These are phyloP conservation scores for Herpetomonas samuelpessoai DNA, from an alignment of 208 protist genomes.

Conservation along the genomic window DNA sequence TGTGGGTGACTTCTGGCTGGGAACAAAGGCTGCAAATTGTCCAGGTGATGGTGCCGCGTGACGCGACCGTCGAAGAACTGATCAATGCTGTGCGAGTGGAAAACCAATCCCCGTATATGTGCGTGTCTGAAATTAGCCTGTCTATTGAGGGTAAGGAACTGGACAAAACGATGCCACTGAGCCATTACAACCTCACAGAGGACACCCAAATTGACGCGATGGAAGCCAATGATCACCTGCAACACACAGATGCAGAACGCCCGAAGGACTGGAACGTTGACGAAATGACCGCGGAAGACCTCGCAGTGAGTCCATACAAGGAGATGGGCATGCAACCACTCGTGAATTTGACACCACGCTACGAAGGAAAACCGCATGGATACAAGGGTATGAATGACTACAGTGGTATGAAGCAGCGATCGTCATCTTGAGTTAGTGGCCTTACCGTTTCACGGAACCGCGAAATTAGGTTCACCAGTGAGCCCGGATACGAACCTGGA, in stretches of 20 bases:
- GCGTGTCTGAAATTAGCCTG: conserved; percentile 56
- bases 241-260: conserved; percentile 41
- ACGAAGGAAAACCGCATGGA: conserved; percentile 73
- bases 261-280: conserved; percentile 86
- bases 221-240: conserved; percentile 67
- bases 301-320: conserved; percentile 68
- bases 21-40: conserved; percentile 75
- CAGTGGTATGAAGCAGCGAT: conserved; percentile 74
- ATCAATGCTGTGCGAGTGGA: conserved; percentile 72
- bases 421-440: too few species aligned
- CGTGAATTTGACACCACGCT: conserved; percentile 69
- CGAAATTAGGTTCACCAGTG: too few species aligned
- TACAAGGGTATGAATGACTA: conserved; percentile 79
- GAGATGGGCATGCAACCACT: conserved; percentile 84
- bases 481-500: too few species aligned
- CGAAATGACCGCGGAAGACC: conserved; percentile 61
- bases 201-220: conserved; percentile 72
- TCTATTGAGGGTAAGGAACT: conserved; percentile 72
- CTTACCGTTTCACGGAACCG: too few species aligned
- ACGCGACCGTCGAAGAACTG: conserved; percentile 62
- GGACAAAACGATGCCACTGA: conserved; percentile 40
- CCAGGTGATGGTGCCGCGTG: conserved; percentile 63
- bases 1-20: conserved; percentile 83
- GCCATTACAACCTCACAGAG: conserved; percentile 58
- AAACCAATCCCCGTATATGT: conserved; percentile 85